Evolutionary conservation across 495 filamentous ascomycete species (phyloP).

Genomic region (Aspergillus ostianus): DNA sequence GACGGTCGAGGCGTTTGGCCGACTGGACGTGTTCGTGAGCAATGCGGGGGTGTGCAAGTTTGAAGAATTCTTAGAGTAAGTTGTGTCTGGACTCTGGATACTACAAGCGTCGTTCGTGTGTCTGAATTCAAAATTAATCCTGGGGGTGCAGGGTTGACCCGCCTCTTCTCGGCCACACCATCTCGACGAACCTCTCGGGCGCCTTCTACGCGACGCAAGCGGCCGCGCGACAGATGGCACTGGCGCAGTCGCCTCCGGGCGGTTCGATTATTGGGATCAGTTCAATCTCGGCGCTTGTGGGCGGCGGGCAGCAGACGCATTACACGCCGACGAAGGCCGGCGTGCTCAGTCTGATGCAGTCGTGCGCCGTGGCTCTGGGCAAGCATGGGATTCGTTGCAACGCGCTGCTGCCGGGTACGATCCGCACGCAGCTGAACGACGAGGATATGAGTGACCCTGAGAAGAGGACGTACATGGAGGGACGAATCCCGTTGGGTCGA

Average conservation of each 20-base stretch:
- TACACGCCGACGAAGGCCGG: slow-evolving; percentile 94
- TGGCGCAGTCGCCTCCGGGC: slow-evolving; percentile 53
- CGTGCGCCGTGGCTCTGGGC: slow-evolving; percentile 73
- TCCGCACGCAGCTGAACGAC: slow-evolving; percentile 84
- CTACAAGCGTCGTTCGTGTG: not conserved
- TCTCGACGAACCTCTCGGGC: slow-evolving; percentile 79
- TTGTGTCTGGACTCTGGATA: slow-evolving; percentile 5
- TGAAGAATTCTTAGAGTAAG: slow-evolving; percentile 71
- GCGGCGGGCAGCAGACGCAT: slow-evolving; percentile 76
- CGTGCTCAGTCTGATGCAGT: slow-evolving; percentile 81
- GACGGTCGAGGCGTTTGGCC: slow-evolving; percentile 56
- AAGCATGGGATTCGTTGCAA: slow-evolving; percentile 78
- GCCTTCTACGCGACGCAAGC: slow-evolving; percentile 85
- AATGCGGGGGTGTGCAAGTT: slow-evolving; percentile 89
- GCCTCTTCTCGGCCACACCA: slow-evolving; percentile 61
- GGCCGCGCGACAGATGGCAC: slow-evolving; percentile 76
- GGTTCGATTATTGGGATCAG: slow-evolving; percentile 82
- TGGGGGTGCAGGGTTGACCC: slow-evolving; percentile 45
- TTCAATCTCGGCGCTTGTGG: slow-evolving; percentile 82
- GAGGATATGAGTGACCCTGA: slow-evolving; percentile 63
- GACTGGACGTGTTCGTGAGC: slow-evolving; percentile 78
- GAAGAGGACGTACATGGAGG: slow-evolving; percentile 84
- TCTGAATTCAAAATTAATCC: not conserved
- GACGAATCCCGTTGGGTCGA: slow-evolving; percentile 75
- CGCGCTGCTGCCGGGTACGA: slow-evolving; percentile 81